A percentile compares a stretch with the other conserved stretches of the same genome.
These are phyloP conservation scores for Neodidymelliopsis sp. DNA, from an alignment of 2,329 filamentous ascomycete species.

Conservation along the genomic window DNA sequence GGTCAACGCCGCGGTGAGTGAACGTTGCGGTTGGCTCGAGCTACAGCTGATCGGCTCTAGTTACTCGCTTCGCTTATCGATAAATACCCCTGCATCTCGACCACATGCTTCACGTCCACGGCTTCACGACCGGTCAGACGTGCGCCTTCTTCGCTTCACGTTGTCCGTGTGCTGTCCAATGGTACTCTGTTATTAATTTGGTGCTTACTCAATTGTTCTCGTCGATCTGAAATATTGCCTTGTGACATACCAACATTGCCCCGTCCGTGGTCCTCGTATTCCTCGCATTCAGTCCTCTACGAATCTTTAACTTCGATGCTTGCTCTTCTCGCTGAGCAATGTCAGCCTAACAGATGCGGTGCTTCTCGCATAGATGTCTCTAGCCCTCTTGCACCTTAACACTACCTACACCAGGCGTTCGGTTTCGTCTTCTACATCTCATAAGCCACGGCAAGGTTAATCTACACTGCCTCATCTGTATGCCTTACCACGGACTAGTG, in stretches of 20 bases:
- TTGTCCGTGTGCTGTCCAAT: too few relatives aligned
- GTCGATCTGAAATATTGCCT: neutral
- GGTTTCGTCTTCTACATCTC: neutral
- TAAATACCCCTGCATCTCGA: conserved; percentile 10
- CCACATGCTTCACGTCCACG: conserved; percentile 5
- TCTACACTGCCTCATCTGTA: neutral
- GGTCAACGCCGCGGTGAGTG: conserved; percentile 28
- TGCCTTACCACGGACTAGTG: neutral
- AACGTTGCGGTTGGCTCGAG: conserved; percentile 26
- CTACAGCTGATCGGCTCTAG: conserved; percentile 16
- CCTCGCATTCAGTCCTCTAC: conserved; percentile 31
- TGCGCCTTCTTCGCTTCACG: neutral
- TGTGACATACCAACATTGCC: neutral
- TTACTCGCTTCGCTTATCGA: conserved; percentile 20
- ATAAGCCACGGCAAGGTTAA: neutral
- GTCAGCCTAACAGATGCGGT: conserved; percentile 8
- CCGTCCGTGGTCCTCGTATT: conserved; percentile 31
- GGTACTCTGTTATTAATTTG: too few relatives aligned
- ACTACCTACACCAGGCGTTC: conserved; percentile 6
- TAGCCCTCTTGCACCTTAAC: neutral
- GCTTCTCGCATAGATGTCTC: neutral
- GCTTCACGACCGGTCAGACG: neutral
- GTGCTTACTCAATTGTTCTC: too few relatives aligned
- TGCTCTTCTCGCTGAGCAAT: neutral
- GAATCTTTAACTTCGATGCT: neutral